A percentile compares a stretch with the other conserved stretches of the same genome.
phyloP scores from a whole-genome alignment of 1,284 basidiomycete genomes.

The Sporisorium exsertum region DNA sequence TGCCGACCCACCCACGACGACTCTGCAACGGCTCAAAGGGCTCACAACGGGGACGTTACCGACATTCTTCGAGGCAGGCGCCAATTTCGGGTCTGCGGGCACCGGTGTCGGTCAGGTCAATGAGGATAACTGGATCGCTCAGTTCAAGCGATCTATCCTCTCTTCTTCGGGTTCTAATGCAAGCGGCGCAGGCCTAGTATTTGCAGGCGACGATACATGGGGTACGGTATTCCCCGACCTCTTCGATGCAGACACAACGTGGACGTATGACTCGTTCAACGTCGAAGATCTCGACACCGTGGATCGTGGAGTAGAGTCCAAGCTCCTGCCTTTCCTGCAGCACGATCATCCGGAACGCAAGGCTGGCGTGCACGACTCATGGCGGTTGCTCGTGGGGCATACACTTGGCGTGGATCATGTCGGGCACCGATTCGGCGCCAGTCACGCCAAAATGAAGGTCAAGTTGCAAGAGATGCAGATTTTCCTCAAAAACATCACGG shows the following conservation, averaged over 20 bases:
- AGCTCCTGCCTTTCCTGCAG: slow-evolving; percentile 84
- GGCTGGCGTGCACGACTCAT: slow-evolving; percentile 63
- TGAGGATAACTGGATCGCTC: slow-evolving; percentile 81
- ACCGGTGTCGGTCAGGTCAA: slow-evolving; percentile 74
- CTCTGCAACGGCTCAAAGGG: slow-evolving; percentile 93
- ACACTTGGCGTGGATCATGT: slow-evolving; percentile 98
- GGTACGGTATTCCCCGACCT: slow-evolving; percentile 83
- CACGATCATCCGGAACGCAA: slow-evolving; percentile 31
- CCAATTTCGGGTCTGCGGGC: slow-evolving; percentile 79
- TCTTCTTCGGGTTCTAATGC: neutral
- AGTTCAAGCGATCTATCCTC: slow-evolving; percentile 67
- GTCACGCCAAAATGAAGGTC: slow-evolving; percentile 84
- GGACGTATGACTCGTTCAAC: slow-evolving; percentile 95
- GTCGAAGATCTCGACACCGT: slow-evolving; percentile 98
- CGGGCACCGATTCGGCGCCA: slow-evolving; percentile 91
- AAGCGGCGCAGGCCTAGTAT: slow-evolving; percentile 71
- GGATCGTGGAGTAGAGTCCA: slow-evolving; percentile 85
- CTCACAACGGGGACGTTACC: slow-evolving; percentile 95
- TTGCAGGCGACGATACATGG: slow-evolving; percentile 99
- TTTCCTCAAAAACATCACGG: slow-evolving; percentile 49
- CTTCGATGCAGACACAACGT: slow-evolving; percentile 79
- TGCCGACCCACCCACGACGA: slow-evolving; percentile 94
- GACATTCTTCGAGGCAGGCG: slow-evolving; percentile 92
- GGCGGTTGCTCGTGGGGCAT: slow-evolving; percentile 91
- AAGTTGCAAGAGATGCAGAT: slow-evolving; percentile 78